phyloP scores from a whole-genome alignment of 1,284 basidiomycete species.

The Moesziomyces parantarcticus region DNA sequence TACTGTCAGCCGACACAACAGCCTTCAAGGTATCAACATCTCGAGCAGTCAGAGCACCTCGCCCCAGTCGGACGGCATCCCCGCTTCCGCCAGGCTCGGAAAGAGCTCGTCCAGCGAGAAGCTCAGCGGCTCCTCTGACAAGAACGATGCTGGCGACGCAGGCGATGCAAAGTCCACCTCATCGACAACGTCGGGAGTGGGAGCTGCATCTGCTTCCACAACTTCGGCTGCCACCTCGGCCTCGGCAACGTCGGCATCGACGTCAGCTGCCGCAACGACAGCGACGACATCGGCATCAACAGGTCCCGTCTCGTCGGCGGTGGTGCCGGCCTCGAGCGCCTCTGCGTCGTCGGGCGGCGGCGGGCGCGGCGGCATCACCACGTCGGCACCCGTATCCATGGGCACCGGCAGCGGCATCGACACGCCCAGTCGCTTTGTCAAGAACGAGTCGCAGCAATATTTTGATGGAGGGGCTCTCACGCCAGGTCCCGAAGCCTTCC shows the following conservation, averaged over 20 bases:
- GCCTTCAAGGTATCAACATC: slow-evolving; percentile 42
- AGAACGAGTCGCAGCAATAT: slow-evolving; percentile 49
- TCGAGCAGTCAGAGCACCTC: slow-evolving; percentile 26
- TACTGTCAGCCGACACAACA: slow-evolving; percentile 46
- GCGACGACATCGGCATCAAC: slow-evolving; percentile 7
- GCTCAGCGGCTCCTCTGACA: slow-evolving; percentile 24
- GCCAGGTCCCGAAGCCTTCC: slow-evolving; percentile 59
- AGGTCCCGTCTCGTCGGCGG: slow-evolving; percentile 8
- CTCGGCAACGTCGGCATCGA: slow-evolving; percentile 7
- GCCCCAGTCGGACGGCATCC: slow-evolving; percentile 33
- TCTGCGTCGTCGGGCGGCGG: background rate
- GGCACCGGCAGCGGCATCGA: slow-evolving; percentile 39
- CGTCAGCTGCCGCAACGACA: slow-evolving; percentile 3
- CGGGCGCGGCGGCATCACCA: slow-evolving; percentile 5
- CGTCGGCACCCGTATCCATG: slow-evolving; percentile 25
- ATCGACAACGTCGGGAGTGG: slow-evolving; percentile 5
- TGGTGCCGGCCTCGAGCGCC: slow-evolving; percentile 2
- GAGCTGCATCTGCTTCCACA: background rate
- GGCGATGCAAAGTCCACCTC: slow-evolving; percentile 5
- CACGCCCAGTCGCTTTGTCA: slow-evolving; percentile 50
- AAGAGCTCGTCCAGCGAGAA: slow-evolving; percentile 41
- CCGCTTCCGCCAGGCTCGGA: slow-evolving; percentile 17
- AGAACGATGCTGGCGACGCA: slow-evolving; percentile 5
- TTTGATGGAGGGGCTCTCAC: slow-evolving; percentile 59
- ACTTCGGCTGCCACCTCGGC: slow-evolving; percentile 8